A percentile compares a stretch with the other conserved stretches of the same genome.
Conservation (phyloP, 129 eudicot species). For the Tagetes erecta region DNA sequence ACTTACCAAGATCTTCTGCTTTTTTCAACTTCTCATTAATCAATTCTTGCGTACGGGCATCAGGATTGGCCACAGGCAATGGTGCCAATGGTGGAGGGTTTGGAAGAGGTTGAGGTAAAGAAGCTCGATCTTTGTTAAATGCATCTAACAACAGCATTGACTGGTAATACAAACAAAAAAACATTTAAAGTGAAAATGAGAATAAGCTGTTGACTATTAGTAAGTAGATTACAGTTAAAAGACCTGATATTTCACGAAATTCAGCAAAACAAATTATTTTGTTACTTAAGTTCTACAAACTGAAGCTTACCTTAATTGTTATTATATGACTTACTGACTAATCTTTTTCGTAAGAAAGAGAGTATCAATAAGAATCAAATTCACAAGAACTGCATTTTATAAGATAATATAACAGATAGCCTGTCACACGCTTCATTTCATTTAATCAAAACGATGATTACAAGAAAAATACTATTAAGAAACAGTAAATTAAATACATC, state of each 20-base stretch:
- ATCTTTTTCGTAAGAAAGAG: not conserved
- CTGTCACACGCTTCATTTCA: not conserved
- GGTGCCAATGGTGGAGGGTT: constrained; percentile 76
- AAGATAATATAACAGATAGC: not conserved
- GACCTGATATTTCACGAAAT: not conserved
- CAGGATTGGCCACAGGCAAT: constrained; percentile 69
- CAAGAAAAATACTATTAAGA: not conserved
- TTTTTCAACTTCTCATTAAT: constrained; percentile 94
- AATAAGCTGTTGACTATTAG: not conserved
- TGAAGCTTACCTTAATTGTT: not conserved
- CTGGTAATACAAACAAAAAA: constrained; percentile 39
- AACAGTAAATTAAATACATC: not conserved
- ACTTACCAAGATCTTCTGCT: constrained; percentile 92
- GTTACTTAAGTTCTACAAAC: not conserved
- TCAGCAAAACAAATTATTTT: constrained; percentile 4
- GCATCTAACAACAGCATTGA: constrained; percentile 91
- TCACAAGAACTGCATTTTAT: not conserved
- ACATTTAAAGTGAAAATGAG: not conserved
- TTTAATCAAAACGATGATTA: not conserved
- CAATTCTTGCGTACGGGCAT: constrained; percentile 89
- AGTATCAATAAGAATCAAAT: not conserved
- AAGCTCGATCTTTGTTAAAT: constrained; percentile 92
- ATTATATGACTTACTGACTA: not conserved
- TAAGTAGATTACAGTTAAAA: constrained; percentile 5
- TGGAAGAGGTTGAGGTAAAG: constrained; percentile 88